These are phyloP conservation scores for Cutaneotrichosporon sp. DNA, from an alignment of 1,284 basidiomycete genomes.

Conservation along the genomic window DNA sequence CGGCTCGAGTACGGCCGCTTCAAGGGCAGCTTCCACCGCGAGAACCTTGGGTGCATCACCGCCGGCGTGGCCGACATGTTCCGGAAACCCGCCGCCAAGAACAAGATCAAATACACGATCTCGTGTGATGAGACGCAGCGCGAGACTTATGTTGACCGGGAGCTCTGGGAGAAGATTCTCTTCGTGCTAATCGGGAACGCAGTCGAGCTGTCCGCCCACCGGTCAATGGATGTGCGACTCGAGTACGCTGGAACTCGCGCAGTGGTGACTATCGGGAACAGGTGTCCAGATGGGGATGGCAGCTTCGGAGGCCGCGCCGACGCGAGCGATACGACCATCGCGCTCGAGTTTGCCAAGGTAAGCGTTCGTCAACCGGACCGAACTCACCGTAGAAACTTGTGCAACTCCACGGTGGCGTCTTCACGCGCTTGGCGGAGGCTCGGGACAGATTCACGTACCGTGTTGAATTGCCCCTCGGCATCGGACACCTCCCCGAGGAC, in stretches of 20 bases:
- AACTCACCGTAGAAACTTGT: slow-evolving; percentile 45
- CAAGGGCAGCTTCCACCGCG: slow-evolving; percentile 44
- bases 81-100: slow-evolving; percentile 39
- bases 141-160: slow-evolving; percentile 50
- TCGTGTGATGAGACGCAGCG: slow-evolving; percentile 45
- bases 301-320: background rate
- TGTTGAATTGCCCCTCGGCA: no score
- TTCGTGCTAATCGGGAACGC: slow-evolving; percentile 48
- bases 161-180: slow-evolving; percentile 27
- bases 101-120: slow-evolving; percentile 43
- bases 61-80: slow-evolving; percentile 53
- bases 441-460: no score
- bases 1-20: slow-evolving; percentile 45
- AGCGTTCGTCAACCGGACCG: background rate
- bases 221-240: slow-evolving; percentile 34
- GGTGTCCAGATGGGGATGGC: slow-evolving; percentile 53
- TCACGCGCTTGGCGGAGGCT: background rate
- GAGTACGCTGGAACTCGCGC: slow-evolving; percentile 32
- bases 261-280: slow-evolving; percentile 49
- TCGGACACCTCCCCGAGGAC: no score
- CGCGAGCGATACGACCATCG: slow-evolving; percentile 53
- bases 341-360: slow-evolving; percentile 37
- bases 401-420: slow-evolving; percentile 52
- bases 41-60: slow-evolving; percentile 51
- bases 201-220: background rate